Conservation (phyloP, 257 asterid genomes). For the Ocimum tenuiflorum region DNA sequence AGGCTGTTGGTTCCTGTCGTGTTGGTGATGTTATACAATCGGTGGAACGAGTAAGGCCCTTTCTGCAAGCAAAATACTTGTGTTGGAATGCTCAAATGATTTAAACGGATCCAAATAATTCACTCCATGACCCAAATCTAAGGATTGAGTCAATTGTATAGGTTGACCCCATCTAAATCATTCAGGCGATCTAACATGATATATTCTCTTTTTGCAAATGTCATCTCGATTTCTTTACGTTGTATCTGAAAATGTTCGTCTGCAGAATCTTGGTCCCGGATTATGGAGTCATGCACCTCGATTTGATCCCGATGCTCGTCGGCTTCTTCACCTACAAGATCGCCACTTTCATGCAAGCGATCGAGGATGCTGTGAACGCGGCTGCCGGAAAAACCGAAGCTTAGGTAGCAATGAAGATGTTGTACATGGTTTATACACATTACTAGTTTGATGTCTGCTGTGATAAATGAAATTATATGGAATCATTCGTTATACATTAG, state of each 20-base stretch:
- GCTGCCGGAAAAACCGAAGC: conserved; percentile 34
- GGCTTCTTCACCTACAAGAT: conserved; percentile 95
- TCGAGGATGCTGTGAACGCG: conserved; percentile 48
- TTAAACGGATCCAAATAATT: too few relatives aligned
- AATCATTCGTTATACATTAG: too few relatives aligned
- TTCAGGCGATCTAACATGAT: too few relatives aligned
- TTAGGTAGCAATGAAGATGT: background rate
- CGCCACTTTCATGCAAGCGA: conserved; percentile 65
- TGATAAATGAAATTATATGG: background rate
- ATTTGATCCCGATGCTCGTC: conserved; percentile 80
- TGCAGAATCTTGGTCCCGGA: conserved; percentile 76
- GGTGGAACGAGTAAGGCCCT: conserved; percentile 75
- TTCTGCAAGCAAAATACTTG: too few relatives aligned
- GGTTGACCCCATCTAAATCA: too few relatives aligned
- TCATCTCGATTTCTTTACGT: background rate
- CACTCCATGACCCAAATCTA: too few relatives aligned
- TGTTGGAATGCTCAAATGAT: too few relatives aligned
- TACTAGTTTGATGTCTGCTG: background rate
- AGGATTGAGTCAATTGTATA: too few relatives aligned
- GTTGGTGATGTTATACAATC: conserved; percentile 75
- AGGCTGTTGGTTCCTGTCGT: conserved; percentile 78
- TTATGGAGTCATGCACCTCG: conserved; percentile 70
- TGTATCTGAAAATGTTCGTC: background rate
- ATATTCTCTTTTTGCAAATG: too few relatives aligned
- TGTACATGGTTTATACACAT: background rate